Percentiles rank a stretch among this genome's conserved stretches.
Conservation (phyloP, 192 early-diverging fungal genomes). For the Entrophospora sp. region DNA sequence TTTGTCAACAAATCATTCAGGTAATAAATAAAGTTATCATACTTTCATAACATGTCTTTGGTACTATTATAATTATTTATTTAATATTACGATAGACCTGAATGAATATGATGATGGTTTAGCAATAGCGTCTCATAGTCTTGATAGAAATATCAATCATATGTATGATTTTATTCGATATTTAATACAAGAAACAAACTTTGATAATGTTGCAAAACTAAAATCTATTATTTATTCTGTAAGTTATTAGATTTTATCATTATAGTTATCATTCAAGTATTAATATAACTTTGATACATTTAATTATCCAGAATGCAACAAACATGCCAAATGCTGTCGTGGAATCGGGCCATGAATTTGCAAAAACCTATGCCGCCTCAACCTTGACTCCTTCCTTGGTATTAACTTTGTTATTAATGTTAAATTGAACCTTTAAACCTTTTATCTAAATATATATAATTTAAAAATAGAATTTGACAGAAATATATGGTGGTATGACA, state of each 20-base stretch:
- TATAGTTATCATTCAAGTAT: no score
- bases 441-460: neutral
- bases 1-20: constrained; percentile 53
- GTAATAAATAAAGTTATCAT: constrained; percentile 27
- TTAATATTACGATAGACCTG: constrained; percentile 31
- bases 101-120: constrained; percentile 58
- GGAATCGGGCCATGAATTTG: constrained; percentile 74
- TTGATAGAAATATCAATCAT: constrained; percentile 61
- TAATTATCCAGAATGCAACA: constrained; percentile 65
- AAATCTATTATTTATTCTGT: constrained; percentile 62
- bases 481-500: constrained; percentile 48
- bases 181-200: constrained; percentile 61
- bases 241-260: constrained; percentile 10
- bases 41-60: no score
- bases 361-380: constrained; percentile 60
- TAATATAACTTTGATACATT: no score
- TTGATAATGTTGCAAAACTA: constrained; percentile 62
- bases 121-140: constrained; percentile 52
- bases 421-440: no score
- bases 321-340: constrained; percentile 72
- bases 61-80: no score
- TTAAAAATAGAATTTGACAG: constrained; percentile 24
- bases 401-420: no score
- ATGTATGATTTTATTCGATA: constrained; percentile 72
- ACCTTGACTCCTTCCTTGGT: constrained; percentile 49